Evolutionary conservation across 495 filamentous ascomycete genomes (phyloP).

Genomic region (Trichoderma gamsii): DNA sequence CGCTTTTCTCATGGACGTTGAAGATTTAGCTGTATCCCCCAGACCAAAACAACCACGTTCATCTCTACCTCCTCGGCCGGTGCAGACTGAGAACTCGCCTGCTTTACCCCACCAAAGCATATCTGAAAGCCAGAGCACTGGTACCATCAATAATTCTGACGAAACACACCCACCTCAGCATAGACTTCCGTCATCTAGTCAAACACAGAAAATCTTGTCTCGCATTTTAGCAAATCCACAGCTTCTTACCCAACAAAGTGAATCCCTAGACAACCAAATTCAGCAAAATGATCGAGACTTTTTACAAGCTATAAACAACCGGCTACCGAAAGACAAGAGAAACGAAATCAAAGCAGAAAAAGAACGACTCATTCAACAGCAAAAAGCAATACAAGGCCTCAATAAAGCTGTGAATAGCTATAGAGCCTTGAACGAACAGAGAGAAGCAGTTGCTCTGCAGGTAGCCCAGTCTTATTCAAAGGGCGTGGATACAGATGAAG

Average conservation of each 20-base stretch:
- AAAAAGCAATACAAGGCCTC: slow-evolving; percentile 29
- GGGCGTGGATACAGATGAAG: slow-evolving; percentile 32
- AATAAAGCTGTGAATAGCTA: slow-evolving; percentile 25
- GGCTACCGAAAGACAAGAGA: slow-evolving; percentile 27
- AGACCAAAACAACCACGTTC: neutral
- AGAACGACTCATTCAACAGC: slow-evolving; percentile 27
- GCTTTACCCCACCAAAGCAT: neutral
- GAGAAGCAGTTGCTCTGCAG: slow-evolving; percentile 30
- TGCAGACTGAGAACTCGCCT: neutral
- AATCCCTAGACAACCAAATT: slow-evolving; percentile 29
- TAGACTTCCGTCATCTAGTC: neutral
- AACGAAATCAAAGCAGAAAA: slow-evolving; percentile 32
- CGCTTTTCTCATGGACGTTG: slow-evolving; percentile 16
- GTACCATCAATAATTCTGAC: neutral
- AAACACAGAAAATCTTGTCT: neutral
- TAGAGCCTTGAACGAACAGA: slow-evolving; percentile 27
- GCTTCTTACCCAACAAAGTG: slow-evolving; percentile 22
- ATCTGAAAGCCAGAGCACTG: neutral
- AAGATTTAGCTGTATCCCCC: slow-evolving; percentile 12
- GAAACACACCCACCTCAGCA: neutral
- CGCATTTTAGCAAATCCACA: slow-evolving; percentile 1
- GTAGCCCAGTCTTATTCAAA: slow-evolving; percentile 35
- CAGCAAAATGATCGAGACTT: slow-evolving; percentile 32
- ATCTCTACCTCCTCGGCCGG: neutral
- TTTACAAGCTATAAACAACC: slow-evolving; percentile 27